Evolutionary conservation across 352 stramenopile genomes (phyloP).

Genomic region (Pythium pectinolyticum): DNA sequence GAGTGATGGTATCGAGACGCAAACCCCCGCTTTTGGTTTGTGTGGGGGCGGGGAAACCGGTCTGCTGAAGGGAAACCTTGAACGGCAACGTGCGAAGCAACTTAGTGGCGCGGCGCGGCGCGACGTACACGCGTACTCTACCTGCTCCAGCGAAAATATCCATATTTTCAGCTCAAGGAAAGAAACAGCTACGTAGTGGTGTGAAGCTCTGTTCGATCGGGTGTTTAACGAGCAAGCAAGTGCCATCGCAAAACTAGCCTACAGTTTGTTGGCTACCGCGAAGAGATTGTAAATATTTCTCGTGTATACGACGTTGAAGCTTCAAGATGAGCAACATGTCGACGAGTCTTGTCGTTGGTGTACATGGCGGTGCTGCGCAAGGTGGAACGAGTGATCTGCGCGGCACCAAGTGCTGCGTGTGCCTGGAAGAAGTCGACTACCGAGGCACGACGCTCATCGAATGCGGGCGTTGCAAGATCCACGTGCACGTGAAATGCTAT

Average conservation of each 20-base stretch:
- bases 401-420: constrained; percentile 57
- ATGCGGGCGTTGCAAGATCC: constrained; percentile 60
- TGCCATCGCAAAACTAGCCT: background rate
- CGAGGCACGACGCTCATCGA: constrained; percentile 57
- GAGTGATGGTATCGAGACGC: constrained; percentile 11
- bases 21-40: constrained; percentile 9
- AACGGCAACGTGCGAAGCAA: constrained; percentile 2
- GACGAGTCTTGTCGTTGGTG: background rate
- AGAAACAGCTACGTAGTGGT: background rate
- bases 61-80: constrained; percentile 22
- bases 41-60: constrained; percentile 2
- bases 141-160: background rate
- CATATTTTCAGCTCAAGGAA: background rate
- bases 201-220: background rate
- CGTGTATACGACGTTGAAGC: background rate
- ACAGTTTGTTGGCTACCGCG: background rate
- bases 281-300: background rate
- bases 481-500: constrained; percentile 83
- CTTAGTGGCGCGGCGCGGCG: constrained; percentile 1
- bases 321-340: background rate
- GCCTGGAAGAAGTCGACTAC: constrained; percentile 68
- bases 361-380: background rate
- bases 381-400: background rate
- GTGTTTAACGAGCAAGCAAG: background rate
- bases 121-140: constrained; percentile 1